phyloP scores from a whole-genome alignment of 1,284 basidiomycete genomes.

The Apiotrichum veenhuisii region DNA sequence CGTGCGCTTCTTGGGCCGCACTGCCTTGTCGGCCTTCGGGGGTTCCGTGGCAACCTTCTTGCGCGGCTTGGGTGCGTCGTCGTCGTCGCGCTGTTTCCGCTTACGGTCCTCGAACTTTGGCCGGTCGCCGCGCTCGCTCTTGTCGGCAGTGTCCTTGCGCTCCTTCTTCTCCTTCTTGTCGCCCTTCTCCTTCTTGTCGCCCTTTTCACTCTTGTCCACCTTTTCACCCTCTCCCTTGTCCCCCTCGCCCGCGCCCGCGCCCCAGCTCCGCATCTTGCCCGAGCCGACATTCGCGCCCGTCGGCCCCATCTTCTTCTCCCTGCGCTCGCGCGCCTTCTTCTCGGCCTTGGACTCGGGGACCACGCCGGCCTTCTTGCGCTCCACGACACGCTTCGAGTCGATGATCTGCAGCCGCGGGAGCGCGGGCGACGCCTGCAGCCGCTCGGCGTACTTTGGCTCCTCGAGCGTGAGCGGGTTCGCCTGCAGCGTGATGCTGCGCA shows the following conservation, averaged over 20 bases:
- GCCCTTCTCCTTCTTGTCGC: not conserved
- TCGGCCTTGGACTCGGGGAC: conserved; percentile 31
- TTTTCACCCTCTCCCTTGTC: conserved; percentile 1
- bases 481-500: conserved; percentile 40
- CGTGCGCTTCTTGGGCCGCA: conserved; percentile 5
- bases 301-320: conserved; percentile 32
- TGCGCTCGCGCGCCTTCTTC: conserved; percentile 23
- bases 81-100: not conserved
- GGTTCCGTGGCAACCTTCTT: not conserved
- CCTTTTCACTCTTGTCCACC: conserved; percentile 3
- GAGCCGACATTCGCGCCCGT: conserved; percentile 33
- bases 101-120: not conserved
- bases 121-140: not conserved
- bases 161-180: conserved; percentile 8
- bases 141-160: conserved; percentile 1
- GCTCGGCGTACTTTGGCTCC: conserved; percentile 32
- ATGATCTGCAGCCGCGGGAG: conserved; percentile 46
- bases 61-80: not conserved
- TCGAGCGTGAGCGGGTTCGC: conserved; percentile 39
- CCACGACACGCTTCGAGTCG: conserved; percentile 42
- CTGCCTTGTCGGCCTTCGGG: not conserved
- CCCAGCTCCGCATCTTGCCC: conserved; percentile 35
- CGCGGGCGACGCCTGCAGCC: conserved; percentile 27
- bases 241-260: conserved; percentile 13
- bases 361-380: conserved; percentile 37